A percentile compares a stretch with the other conserved stretches of the same genome.
phyloP scores from a whole-genome alignment of 1,284 basidiomycete genomes.

The Leccinum cinnamomeum region DNA sequence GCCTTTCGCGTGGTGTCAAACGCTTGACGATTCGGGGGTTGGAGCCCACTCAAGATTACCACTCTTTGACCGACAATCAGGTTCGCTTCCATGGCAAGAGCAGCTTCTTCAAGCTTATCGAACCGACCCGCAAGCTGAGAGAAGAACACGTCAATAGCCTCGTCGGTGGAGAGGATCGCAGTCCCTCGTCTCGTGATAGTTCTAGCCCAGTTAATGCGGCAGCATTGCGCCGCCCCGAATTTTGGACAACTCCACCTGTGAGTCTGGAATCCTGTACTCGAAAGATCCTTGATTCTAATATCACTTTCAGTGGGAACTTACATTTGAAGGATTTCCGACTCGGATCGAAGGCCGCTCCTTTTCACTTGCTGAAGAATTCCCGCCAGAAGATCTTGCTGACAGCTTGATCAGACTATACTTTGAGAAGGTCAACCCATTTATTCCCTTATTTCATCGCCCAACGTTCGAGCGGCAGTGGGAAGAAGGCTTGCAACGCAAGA shows the following conservation, averaged over 20 bases:
- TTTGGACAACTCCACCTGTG: slow-evolving; percentile 39
- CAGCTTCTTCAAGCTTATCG: slow-evolving; percentile 55
- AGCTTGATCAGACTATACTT: slow-evolving; percentile 70
- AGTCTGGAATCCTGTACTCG: slow-evolving; percentile 15
- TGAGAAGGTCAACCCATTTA: slow-evolving; percentile 50
- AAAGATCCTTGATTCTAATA: slow-evolving; percentile 7
- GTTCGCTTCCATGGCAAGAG: slow-evolving; percentile 63
- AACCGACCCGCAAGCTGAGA: slow-evolving; percentile 51
- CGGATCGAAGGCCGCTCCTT: slow-evolving; percentile 38
- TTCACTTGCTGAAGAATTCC: slow-evolving; percentile 48
- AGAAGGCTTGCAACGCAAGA: slow-evolving; percentile 50
- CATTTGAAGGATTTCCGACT: slow-evolving; percentile 49
- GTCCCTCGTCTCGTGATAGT: slow-evolving; percentile 19
- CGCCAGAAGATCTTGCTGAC: slow-evolving; percentile 55
- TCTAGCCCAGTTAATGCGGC: slow-evolving; percentile 25
- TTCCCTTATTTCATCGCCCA: slow-evolving; percentile 67
- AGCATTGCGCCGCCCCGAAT: slow-evolving; percentile 33
- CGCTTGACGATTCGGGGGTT: slow-evolving; percentile 41
- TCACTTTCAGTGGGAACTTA: slow-evolving; percentile 55
- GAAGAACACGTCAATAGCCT: slow-evolving; percentile 43
- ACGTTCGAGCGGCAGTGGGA: slow-evolving; percentile 65
- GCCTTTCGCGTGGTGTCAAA: slow-evolving; percentile 38
- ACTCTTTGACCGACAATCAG: slow-evolving; percentile 34
- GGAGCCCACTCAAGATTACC: slow-evolving; percentile 32
- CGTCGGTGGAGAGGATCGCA: slow-evolving; percentile 20